phyloP scores from a whole-genome alignment of 305 asterid species.

The Lippia alba region DNA sequence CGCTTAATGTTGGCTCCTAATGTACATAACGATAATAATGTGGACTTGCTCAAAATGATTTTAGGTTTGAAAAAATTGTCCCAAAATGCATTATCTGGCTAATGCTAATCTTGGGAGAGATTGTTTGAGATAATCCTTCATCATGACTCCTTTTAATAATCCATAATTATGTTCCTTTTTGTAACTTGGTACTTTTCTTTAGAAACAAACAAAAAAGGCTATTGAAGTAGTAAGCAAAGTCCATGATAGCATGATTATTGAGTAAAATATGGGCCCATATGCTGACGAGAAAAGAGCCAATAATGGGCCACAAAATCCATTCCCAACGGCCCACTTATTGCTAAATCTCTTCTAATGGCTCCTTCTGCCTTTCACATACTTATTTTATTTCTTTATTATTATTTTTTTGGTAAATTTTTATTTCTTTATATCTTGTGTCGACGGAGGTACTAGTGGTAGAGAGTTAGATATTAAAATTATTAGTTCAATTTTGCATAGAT shows the following conservation, averaged over 20 bases:
- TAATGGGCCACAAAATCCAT: conserved; percentile 56
- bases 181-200: conserved; percentile 25
- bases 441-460: too few species aligned
- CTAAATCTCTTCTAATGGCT: conserved; percentile 32
- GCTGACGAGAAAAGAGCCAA: conserved; percentile 38
- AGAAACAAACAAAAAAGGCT: conserved; percentile 17
- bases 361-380: conserved; percentile 11
- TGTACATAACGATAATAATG: not conserved
- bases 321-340: conserved; percentile 47
- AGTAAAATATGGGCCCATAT: conserved; percentile 44
- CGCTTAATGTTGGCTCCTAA: too few species aligned
- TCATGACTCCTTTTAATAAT: conserved; percentile 31
- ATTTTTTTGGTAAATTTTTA: too few species aligned
- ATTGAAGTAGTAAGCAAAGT: conserved; percentile 26
- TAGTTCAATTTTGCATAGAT: too few species aligned
- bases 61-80: conserved; percentile 34
- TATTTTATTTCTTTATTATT: not conserved
- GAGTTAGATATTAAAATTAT: too few species aligned
- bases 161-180: conserved; percentile 15
- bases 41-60: conserved; percentile 35
- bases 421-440: too few species aligned
- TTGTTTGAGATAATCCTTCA: conserved; percentile 36
- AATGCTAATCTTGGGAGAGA: conserved; percentile 29
- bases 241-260: conserved; percentile 40
- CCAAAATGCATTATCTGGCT: conserved; percentile 25